Evolutionary conservation across 371 early-diverging fungal species (phyloP).

Genomic region (Lichtheimia corymbifera): DNA sequence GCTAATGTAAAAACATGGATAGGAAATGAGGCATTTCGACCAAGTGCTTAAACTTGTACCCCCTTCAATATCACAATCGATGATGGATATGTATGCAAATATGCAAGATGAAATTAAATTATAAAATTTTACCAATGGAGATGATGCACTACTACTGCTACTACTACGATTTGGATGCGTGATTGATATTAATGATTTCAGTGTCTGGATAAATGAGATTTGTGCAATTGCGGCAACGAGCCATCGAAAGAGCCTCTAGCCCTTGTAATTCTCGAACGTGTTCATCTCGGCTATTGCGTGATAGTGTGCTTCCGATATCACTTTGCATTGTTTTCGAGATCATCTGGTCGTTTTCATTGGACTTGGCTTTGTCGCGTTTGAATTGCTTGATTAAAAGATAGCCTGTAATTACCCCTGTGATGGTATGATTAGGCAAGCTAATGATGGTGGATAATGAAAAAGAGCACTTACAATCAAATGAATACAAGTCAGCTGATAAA

Average conservation of each 20-base stretch:
- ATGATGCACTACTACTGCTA: too few species aligned
- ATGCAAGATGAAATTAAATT: constrained; percentile 1
- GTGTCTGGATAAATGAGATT: not conserved
- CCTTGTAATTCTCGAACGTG: not conserved
- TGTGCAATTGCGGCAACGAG: not conserved
- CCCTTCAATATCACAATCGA: constrained; percentile 17
- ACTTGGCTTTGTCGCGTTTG: constrained; percentile 14
- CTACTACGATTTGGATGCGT: too few species aligned
- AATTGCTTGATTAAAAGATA: constrained; percentile 44
- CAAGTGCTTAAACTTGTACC: constrained; percentile 18
- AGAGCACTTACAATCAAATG: constrained; percentile 43
- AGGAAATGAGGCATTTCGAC: constrained; percentile 23
- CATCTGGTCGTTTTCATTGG: constrained; percentile 9
- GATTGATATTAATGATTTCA: not conserved
- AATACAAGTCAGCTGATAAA: constrained; percentile 43
- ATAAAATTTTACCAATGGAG: not conserved
- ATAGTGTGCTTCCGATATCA: constrained; percentile 3
- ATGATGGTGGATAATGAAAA: not conserved
- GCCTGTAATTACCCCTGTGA: constrained; percentile 41
- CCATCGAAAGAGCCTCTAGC: not conserved
- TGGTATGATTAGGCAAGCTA: not conserved
- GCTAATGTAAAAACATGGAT: not conserved
- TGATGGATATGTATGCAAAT: constrained; percentile 13
- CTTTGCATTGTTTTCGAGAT: constrained; percentile 12
- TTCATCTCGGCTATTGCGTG: constrained; percentile 8